These are phyloP conservation scores for Copromyces sp. DNA, from an alignment of 495 filamentous ascomycete species.

Conservation along the genomic window DNA sequence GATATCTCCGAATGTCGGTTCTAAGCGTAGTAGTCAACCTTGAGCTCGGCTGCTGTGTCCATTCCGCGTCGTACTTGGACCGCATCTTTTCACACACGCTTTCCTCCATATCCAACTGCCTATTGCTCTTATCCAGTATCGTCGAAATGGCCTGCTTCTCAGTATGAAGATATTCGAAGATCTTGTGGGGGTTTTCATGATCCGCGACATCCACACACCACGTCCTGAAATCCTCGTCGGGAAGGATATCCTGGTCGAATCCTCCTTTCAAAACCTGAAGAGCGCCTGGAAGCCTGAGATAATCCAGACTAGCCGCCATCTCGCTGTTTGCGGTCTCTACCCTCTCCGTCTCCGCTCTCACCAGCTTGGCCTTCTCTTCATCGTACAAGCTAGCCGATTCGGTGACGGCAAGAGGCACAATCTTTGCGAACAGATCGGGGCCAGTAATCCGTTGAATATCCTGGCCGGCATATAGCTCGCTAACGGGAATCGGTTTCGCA, in stretches of 20 bases:
- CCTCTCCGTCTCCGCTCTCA: slow-evolving; percentile 86
- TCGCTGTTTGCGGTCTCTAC: slow-evolving; percentile 86
- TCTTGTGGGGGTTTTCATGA: slow-evolving; percentile 58
- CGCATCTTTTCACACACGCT: slow-evolving; percentile 99
- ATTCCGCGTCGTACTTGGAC: slow-evolving; percentile 89
- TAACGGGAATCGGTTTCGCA: slow-evolving; percentile 96
- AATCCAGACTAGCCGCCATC: slow-evolving; percentile 91
- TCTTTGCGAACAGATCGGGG: slow-evolving; percentile 92
- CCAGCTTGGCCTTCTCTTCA: slow-evolving; percentile 94
- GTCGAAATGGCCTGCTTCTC: slow-evolving; percentile 64
- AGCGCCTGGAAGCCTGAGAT: slow-evolving; percentile 79
- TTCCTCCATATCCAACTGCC: slow-evolving; percentile 90
- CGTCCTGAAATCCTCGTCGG: slow-evolving; percentile 80
- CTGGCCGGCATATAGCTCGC: slow-evolving; percentile 91
- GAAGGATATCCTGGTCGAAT: slow-evolving; percentile 77
- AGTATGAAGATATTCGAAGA: slow-evolving; percentile 66
- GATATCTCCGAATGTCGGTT: slow-evolving; percentile 76
- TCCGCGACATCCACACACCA: slow-evolving; percentile 91
- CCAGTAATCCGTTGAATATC: slow-evolving; percentile 96
- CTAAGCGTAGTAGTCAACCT: slow-evolving; percentile 79
- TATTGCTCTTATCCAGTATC: slow-evolving; percentile 66
- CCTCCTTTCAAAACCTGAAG: slow-evolving; percentile 88
- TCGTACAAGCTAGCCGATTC: slow-evolving; percentile 96
- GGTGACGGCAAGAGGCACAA: slow-evolving; percentile 92
- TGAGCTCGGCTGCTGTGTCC: slow-evolving; percentile 93